phyloP scores from a whole-genome alignment of 2,329 filamentous ascomycete species.

The Thelonectria rubi region DNA sequence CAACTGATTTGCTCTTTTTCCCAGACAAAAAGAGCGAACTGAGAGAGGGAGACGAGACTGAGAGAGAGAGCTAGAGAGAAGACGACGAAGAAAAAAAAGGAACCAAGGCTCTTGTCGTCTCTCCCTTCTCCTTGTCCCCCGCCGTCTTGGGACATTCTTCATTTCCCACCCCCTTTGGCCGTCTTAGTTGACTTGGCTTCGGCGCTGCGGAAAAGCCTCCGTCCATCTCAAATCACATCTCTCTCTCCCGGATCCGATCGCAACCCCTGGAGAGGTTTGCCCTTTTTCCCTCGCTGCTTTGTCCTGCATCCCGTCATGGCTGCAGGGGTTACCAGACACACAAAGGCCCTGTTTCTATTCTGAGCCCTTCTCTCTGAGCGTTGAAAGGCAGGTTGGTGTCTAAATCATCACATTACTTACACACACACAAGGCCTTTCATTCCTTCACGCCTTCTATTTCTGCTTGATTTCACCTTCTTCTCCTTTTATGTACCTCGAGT shows the following conservation, averaged over 20 bases:
- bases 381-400: not conserved
- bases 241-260: no score
- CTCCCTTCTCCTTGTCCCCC: not conserved
- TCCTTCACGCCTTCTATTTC: not conserved
- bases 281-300: not conserved
- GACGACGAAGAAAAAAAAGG: no score
- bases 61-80: no score
- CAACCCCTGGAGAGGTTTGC: not conserved
- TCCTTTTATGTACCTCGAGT: not conserved
- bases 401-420: not conserved
- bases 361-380: not conserved
- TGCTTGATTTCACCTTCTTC: not conserved
- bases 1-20: not conserved
- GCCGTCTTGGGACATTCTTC: not conserved
- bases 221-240: not conserved
- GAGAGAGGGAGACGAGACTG: not conserved
- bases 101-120: no score
- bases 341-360: not conserved
- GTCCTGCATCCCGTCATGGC: constrained; percentile 1
- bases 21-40: not conserved
- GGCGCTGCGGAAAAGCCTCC: not conserved
- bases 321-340: not conserved
- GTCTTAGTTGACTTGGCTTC: constrained; percentile 2
- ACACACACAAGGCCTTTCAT: not conserved
- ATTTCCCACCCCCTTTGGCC: not conserved